Evolutionary conservation across 177 flowering plant species (phyloP).

Genomic region (Vitis hybrid): DNA sequence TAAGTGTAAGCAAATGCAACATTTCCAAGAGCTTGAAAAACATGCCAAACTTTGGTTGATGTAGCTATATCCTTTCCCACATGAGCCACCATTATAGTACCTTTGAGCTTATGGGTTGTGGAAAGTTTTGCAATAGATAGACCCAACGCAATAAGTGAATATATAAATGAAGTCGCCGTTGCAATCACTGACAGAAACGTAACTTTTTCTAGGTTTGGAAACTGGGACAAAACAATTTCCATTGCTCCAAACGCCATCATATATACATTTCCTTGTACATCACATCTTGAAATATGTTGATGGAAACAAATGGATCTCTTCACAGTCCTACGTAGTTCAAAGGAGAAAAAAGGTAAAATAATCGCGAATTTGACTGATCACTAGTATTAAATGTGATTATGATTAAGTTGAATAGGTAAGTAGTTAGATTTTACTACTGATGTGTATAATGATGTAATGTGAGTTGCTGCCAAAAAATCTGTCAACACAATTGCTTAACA

Average conservation of each 20-base stretch:
- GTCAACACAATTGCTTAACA: no score
- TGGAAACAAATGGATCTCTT: slow-evolving; percentile 35
- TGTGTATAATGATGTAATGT: no score
- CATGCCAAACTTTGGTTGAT: slow-evolving; percentile 25
- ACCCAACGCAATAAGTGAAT: slow-evolving; percentile 24
- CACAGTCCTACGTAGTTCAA: slow-evolving; percentile 19
- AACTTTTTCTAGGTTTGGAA: slow-evolving; percentile 39
- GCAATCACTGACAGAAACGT: slow-evolving; percentile 34
- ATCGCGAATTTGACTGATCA: no score
- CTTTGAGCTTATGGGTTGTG: slow-evolving; percentile 23
- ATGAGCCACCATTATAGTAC: slow-evolving; percentile 23
- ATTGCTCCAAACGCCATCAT: slow-evolving; percentile 31
- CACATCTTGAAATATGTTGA: slow-evolving; percentile 22
- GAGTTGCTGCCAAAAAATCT: no score
- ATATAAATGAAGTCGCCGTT: slow-evolving; percentile 31
- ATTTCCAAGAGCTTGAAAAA: slow-evolving; percentile 38
- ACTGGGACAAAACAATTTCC: slow-evolving; percentile 32
- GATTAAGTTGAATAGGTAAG: no score
- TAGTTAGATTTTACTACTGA: no score
- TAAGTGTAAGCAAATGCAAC: slow-evolving; percentile 40
- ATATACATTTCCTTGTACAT: slow-evolving; percentile 22
- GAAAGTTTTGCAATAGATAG: slow-evolving; percentile 23
- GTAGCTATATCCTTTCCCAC: slow-evolving; percentile 14
- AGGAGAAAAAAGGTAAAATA: not conserved
- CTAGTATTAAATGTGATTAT: no score